Evolutionary conservation across 495 filamentous ascomycete species (phyloP).

Genomic region (Chaetomium tenue): DNA sequence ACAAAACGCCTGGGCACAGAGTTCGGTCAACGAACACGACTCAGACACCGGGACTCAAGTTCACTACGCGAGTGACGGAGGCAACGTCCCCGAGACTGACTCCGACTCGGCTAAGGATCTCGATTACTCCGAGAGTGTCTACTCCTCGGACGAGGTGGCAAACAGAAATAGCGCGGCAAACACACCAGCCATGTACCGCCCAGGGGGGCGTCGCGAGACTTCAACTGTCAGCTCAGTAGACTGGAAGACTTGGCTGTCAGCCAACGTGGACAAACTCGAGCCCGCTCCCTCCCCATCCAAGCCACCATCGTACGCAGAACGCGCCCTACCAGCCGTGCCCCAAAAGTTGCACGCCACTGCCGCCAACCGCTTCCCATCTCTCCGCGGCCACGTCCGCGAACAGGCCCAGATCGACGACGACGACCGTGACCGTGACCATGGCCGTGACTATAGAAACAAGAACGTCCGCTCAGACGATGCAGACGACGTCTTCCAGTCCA

Average conservation of each 20-base stretch:
- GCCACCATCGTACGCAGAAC: constrained; percentile 35
- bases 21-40: constrained; percentile 26
- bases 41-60: constrained; percentile 24
- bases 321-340: constrained; percentile 40
- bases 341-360: constrained; percentile 19
- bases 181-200: constrained; percentile 27
- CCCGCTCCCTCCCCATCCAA: constrained; percentile 30
- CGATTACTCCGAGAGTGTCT: constrained; percentile 45
- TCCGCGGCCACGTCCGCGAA: constrained; percentile 57
- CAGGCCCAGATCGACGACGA: constrained; percentile 58
- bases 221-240: constrained; percentile 49
- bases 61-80: neutral
- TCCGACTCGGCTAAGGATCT: constrained; percentile 37
- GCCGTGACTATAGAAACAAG: constrained; percentile 27
- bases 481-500: constrained; percentile 4
- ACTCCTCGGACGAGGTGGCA: constrained; percentile 37
- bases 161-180: neutral
- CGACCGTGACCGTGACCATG: constrained; percentile 1
- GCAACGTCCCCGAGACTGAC: constrained; percentile 11
- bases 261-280: constrained; percentile 51
- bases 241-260: constrained; percentile 55
- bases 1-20: constrained; percentile 22
- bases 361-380: constrained; percentile 45
- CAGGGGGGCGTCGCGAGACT: constrained; percentile 35
- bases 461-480: neutral